A percentile compares a stretch with the other conserved stretches of the same genome.
Evolutionary conservation across 345 rosid genomes (phyloP).

Genomic region (Adansonia digitata): DNA sequence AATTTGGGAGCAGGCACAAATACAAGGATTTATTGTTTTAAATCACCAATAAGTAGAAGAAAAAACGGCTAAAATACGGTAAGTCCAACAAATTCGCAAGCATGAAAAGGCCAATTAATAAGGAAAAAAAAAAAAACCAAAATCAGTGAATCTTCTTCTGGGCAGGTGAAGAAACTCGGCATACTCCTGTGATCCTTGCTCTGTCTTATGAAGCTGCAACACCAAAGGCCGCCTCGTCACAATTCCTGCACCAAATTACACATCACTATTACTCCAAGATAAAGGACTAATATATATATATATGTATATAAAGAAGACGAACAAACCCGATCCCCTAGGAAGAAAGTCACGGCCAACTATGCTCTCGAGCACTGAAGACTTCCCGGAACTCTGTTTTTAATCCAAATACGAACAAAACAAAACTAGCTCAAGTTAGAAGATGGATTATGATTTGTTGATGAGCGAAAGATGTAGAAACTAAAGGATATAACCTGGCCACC

Average conservation of each 20-base stretch:
- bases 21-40: too few relatives aligned
- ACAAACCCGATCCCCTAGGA: slow-evolving; percentile 57
- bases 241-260: slow-evolving; percentile 35
- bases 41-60: background rate
- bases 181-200: slow-evolving; percentile 42
- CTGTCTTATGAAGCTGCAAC: slow-evolving; percentile 56
- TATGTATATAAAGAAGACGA: background rate
- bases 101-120: background rate
- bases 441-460: too few relatives aligned
- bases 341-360: slow-evolving; percentile 68
- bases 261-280: background rate
- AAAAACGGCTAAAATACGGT: background rate
- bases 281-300: background rate
- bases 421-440: background rate
- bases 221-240: slow-evolving; percentile 72
- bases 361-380: slow-evolving; percentile 65
- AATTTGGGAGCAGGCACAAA: background rate
- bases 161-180: slow-evolving; percentile 68
- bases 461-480: background rate
- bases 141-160: slow-evolving; percentile 37
- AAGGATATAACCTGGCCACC: slow-evolving; percentile 45
- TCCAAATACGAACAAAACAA: background rate
- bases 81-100: background rate
- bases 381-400: slow-evolving; percentile 54
- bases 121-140: slow-evolving; percentile 19